These are phyloP conservation scores for Xerocomellus intermedius DNA, from an alignment of 768 basidiomycete genomes.

Conservation along the genomic window DNA sequence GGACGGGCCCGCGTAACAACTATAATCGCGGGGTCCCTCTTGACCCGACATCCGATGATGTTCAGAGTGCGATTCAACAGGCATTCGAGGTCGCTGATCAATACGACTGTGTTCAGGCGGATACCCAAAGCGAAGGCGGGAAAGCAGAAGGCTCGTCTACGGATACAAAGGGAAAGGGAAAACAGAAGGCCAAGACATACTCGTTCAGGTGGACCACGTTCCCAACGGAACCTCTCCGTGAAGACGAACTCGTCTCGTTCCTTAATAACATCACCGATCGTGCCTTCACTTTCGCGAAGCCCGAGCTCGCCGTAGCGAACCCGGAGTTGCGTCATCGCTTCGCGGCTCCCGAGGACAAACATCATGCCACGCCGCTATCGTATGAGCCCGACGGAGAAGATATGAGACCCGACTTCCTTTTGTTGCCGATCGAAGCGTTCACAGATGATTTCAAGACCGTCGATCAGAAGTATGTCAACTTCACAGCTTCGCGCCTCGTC, in stretches of 20 bases:
- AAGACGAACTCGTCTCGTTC: constrained; percentile 6
- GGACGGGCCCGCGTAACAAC: too few relatives aligned
- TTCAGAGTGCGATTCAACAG: neutral
- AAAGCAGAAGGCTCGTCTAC: neutral
- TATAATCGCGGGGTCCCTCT: neutral
- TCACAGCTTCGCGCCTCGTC: neutral
- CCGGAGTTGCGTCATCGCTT: constrained; percentile 9
- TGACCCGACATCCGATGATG: neutral
- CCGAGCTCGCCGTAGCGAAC: neutral
- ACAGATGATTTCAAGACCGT: neutral
- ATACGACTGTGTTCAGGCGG: neutral
- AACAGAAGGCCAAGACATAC: neutral
- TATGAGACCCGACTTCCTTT: constrained; percentile 12
- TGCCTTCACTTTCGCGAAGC: constrained; percentile 1
- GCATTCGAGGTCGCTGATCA: constrained; percentile 2
- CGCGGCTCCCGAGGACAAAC: neutral
- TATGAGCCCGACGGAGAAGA: constrained; percentile 7
- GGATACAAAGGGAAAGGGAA: neutral
- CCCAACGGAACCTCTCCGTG: neutral
- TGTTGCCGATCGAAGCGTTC: constrained; percentile 15
- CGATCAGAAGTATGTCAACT: neutral
- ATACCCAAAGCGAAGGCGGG: neutral
- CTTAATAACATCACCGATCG: constrained; percentile 9
- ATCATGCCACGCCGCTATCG: constrained; percentile 2
- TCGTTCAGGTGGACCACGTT: constrained; percentile 3